These are phyloP conservation scores for Eimeria zaria DNA, from an alignment of 169 alveolate genomes.

Conservation along the genomic window DNA sequence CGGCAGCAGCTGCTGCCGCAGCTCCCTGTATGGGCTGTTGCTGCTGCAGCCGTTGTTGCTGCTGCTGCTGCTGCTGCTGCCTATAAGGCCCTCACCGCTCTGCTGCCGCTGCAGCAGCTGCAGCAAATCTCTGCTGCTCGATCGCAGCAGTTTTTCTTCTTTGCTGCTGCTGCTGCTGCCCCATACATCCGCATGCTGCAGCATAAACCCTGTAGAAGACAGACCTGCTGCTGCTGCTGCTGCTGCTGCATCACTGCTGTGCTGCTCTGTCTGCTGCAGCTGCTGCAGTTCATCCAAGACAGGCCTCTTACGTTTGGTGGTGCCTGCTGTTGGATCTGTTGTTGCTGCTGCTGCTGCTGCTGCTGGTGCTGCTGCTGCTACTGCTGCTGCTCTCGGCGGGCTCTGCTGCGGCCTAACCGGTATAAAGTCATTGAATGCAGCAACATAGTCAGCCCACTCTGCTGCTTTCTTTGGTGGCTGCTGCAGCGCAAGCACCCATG, in stretches of 20 bases:
- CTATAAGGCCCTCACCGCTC: background rate
- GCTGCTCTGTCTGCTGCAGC: background rate
- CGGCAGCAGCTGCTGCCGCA: too few relatives aligned
- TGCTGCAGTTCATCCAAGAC: constrained; percentile 22
- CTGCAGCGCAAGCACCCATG: constrained; percentile 25
- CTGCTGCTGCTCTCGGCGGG: constrained; percentile 17
- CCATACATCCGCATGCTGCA: background rate
- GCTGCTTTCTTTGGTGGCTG: constrained; percentile 14
- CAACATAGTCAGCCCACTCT: constrained; percentile 23
- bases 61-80: constrained; percentile 3
- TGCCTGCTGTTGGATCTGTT: background rate
- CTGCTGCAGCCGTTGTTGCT: constrained; percentile 14
- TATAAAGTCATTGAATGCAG: constrained; percentile 25
- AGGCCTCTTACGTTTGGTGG: background rate
- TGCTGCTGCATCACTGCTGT: constrained; percentile 39
- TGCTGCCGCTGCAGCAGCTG: constrained; percentile 28
- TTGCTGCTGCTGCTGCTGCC: background rate
- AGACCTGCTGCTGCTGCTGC: constrained; percentile 25
- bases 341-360: background rate
- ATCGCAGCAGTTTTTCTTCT: constrained; percentile 20
- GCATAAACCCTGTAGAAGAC: constrained; percentile 8
- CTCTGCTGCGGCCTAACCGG: constrained; percentile 19
- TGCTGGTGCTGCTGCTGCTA: constrained; percentile 20
- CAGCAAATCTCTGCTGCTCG: constrained; percentile 38
- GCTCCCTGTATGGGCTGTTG: background rate